Evolutionary conservation across 2,329 filamentous ascomycete species (phyloP), one percentile per base, ranked within the genome.

Genomic region (Fusarium subtropicale): DNA sequence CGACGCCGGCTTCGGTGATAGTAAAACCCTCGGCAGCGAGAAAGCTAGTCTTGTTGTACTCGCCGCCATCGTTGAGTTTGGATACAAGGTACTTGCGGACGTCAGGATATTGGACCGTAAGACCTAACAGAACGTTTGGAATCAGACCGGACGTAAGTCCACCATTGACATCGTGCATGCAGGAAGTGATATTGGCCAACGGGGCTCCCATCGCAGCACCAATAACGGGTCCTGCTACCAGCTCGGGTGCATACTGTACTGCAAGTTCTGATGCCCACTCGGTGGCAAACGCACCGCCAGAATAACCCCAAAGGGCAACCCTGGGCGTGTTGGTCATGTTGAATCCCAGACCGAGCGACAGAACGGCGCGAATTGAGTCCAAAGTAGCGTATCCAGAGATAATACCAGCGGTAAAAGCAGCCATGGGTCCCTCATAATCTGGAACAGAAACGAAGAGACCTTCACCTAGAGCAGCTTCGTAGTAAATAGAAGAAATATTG

Each of bases 271-370:
- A 81, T 1, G 86, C 86, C 79, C 81, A 86, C 30, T 83, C 84
- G 3, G 77, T 83, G 0, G 85, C 85, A 18, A 88, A 66, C 4
- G 82, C 81, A 6, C 86, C 86, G 7, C 87, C 87, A 1, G 83
- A 86, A 69, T 88, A 88, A 1, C 87, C 87, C 84, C 85, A 88
- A 18, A 87, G 76, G 0, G 81, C 80, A 41, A 81, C 75, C 7
- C 71, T 75, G 0, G 80, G 75, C 3, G n/a, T n/a, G 0, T 34
- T 26, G 5, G 36, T 51, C 0, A 33, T 47, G 48, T 68, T 59
- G 5, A 78, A 65, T 1, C 71, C 84, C 7, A 83, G 60, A 1
- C 74, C 73, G 5, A 76, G 71, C 7, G 74, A 71, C 13, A 81
- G 66, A 1, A 81, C 77, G 3, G 83, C 83, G 5, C 84, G 82